Evolutionary conservation across 208 protist genomes (phyloP), one percentile per base, ranked within the genome.

Genomic region (Lotmaria passim): DNA sequence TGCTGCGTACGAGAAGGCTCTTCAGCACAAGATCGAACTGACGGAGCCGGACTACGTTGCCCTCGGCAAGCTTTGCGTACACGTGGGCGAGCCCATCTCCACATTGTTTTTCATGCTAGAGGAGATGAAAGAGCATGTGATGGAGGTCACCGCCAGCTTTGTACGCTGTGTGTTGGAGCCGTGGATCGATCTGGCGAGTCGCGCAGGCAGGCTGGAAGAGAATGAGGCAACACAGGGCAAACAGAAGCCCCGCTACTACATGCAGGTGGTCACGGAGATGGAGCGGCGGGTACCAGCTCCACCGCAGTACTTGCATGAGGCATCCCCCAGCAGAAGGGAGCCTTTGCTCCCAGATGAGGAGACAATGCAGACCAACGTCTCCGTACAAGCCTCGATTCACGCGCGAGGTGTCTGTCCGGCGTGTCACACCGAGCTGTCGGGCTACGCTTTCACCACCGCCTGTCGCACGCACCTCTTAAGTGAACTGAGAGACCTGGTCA

Each of bases 41-140:
- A 52, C 62, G 38, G 68, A 75, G 21, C 50, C 41, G 21, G 86
- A 91, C 51, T 89, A 89, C 55, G 38, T 82, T 26, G 75, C 66
- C 11, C 70, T 94, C 0, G 85, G 83, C 19, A 46, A 31, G 3
- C 59, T 90, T 21, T 91, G 85, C 50, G 81, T 89, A 26, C 55
- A 41, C 4, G 41, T 70, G n/a, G 21, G 46, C 7, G 83, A 89
- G 59, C 86, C 89, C 2, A 26, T 82, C 7, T 47, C 72, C 3
- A 82, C 81, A 1, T 75, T 94, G 4, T 75, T 83, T 24, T 69
- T 51, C 23, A 75, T 94, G 26, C 74, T 94, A 56, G 61, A 73
- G n/a, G 71, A 78, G 44, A 86, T 91, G 89, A 73, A 76, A 14
- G 81, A 84, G 30, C 72, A 85, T 57, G 57, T 90, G 3, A 0